These are phyloP conservation scores for Pythium pectinolyticum DNA, from an alignment of 352 stramenopile genomes.

Conservation along the genomic window DNA sequence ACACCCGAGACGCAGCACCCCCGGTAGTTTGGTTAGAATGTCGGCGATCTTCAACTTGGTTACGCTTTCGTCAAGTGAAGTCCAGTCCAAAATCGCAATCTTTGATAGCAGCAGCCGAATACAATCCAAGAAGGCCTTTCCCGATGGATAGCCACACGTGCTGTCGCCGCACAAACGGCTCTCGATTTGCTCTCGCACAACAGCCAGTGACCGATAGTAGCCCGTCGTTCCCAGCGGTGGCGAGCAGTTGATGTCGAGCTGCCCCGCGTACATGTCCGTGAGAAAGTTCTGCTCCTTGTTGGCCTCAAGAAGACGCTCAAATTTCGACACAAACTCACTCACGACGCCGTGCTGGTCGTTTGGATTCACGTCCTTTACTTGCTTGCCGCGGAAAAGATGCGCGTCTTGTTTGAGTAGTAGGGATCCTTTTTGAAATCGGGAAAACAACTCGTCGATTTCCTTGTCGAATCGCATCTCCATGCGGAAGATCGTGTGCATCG, in stretches of 20 bases:
- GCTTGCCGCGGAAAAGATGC: slow-evolving; percentile 50
- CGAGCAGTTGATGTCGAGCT: slow-evolving; percentile 63
- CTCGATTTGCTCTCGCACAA: slow-evolving; percentile 42
- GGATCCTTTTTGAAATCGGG: slow-evolving; percentile 64
- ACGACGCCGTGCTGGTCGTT: slow-evolving; percentile 56
- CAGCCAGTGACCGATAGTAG: slow-evolving; percentile 61
- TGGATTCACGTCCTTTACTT: slow-evolving; percentile 76
- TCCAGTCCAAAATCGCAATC: slow-evolving; percentile 80
- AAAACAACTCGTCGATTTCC: slow-evolving; percentile 68
- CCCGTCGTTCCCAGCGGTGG: slow-evolving; percentile 61
- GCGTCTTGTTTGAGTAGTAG: slow-evolving; percentile 62
- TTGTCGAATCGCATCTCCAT: slow-evolving; percentile 82
- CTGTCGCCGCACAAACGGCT: slow-evolving; percentile 29
- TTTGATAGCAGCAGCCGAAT: slow-evolving; percentile 71
- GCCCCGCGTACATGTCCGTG: slow-evolving; percentile 60
- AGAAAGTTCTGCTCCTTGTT: slow-evolving; percentile 74
- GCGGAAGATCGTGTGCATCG: slow-evolving; percentile 72
- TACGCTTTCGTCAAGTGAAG: slow-evolving; percentile 55
- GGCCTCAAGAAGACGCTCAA: slow-evolving; percentile 42
- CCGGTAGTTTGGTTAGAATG: slow-evolving; percentile 42
- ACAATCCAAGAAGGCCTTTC: slow-evolving; percentile 63
- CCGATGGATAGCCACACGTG: slow-evolving; percentile 37
- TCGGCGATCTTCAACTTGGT: slow-evolving; percentile 56
- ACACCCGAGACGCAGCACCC: slow-evolving; percentile 47
- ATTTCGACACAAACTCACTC: slow-evolving; percentile 51